Conservation (phyloP, 1,139 yeast genomes). For the Pneumocystis jirovecii region DNA sequence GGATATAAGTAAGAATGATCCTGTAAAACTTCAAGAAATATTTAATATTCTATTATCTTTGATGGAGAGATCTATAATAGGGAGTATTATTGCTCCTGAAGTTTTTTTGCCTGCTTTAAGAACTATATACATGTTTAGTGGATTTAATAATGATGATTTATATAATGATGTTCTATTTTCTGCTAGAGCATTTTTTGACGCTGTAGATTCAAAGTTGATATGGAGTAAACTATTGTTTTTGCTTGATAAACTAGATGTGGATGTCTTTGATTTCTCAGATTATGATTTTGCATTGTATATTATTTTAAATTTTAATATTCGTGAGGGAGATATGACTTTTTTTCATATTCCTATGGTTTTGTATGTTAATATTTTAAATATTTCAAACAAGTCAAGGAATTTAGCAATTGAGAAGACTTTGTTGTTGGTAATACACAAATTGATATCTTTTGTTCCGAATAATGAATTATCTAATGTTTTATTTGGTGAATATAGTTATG, state of each 20-base stretch:
- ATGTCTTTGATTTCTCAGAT: not conserved
- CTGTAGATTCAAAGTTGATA: not conserved
- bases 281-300: not conserved
- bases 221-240: not conserved
- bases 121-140: not conserved
- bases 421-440: not conserved
- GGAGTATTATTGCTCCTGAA: not conserved
- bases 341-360: not conserved
- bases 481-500: not conserved
- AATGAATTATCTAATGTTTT: not conserved
- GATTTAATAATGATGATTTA: not conserved
- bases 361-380: not conserved
- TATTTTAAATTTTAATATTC: not conserved
- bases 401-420: not conserved
- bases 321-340: not conserved
- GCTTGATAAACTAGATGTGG: not conserved
- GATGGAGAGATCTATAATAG: not conserved
- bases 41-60: not conserved
- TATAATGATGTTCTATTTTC: not conserved
- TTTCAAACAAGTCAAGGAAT: not conserved
- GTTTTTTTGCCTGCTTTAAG: not conserved
- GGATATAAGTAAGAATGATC: not conserved
- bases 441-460: not conserved
- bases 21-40: not conserved
- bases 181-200: not conserved